Base-by-base conservation (phyloP, 306 rosid species). In the Acacia acuminata region DNA sequence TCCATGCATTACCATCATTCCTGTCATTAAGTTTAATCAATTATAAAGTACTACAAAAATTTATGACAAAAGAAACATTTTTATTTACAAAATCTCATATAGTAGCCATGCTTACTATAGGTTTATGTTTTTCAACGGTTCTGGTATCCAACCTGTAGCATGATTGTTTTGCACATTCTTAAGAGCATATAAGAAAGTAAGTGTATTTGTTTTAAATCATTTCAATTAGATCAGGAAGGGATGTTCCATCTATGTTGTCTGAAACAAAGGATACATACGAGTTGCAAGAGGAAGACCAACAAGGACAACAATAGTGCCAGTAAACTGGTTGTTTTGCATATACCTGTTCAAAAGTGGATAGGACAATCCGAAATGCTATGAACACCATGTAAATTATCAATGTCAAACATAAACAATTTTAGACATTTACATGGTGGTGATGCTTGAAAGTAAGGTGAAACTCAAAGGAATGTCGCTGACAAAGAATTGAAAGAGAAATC, bases 111-210 rank as follows among this genome's bases (percentile, higher is more conserved):
- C 98, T 88, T 88, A 96, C 99, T 84, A 79, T 74, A 85, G n/a
- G n/a, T n/a, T n/a, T n/a, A n/a, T n/a, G n/a, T n/a, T n/a, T n/a
- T n/a, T n/a, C n/a, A n/a, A n/a, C 68, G 45, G 88, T 55, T 88
- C 91, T 1, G 99, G 99, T 82, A 96, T 78, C 98, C 97, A 96
- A 73, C 99, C 99, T 0, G 94, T 91, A 81, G 94, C 94, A 67
- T 53, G 85, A 84, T 96, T 96, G 90, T 91, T 94, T 80, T 91
- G 90, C 73, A 96, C 91, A 88, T 92, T 92, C 94, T 98, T 96
- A 84, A 60, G 61, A 90, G 84, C 84, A 82, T 73, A 75, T 48
- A 77, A 63, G 76, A 82, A 61, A 84, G 65, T 42, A 78, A 61
- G 48, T 77, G 53, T 65, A 71, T 77, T 63, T 65, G 83, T 76